Evolutionary conservation across 177 flowering plant genomes (phyloP).

Genomic region (Telopea speciosissima): DNA sequence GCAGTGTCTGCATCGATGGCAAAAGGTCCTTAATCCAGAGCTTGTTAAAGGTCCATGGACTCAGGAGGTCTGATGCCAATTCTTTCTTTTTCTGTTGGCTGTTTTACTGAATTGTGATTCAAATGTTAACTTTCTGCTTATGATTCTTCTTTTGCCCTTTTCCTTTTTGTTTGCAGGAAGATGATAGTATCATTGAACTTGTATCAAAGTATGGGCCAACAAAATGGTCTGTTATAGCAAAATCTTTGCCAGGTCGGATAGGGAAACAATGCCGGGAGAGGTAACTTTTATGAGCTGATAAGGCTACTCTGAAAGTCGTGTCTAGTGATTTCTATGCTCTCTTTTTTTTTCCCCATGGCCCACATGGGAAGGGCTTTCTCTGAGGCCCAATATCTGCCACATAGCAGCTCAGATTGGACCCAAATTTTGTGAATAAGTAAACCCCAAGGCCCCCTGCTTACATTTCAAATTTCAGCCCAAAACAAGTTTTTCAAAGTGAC

Average conservation of each 20-base stretch:
- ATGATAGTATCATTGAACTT: slow-evolving; percentile 68
- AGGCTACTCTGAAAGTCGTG: not conserved
- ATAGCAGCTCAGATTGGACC: no score
- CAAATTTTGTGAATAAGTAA: no score
- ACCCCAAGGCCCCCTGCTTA: no score
- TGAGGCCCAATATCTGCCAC: no score
- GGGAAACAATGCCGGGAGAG: slow-evolving; percentile 99
- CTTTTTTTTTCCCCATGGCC: not conserved
- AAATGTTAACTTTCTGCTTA: slow-evolving; percentile 2
- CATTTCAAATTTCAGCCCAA: no score
- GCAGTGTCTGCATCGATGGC: slow-evolving; percentile 99
- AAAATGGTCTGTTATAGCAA: slow-evolving; percentile 94
- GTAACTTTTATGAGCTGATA: slow-evolving; percentile 28
- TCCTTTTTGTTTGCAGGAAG: slow-evolving; percentile 56
- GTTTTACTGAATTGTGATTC: slow-evolving; percentile 3
- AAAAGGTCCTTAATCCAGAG: slow-evolving; percentile 96
- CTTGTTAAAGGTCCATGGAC: slow-evolving; percentile 99
- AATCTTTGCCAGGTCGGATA: slow-evolving; percentile 89
- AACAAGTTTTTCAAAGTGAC: no score
- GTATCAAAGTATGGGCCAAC: slow-evolving; percentile 80
- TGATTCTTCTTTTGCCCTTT: not conserved
- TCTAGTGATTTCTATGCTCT: not conserved
- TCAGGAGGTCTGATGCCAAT: slow-evolving; percentile 54
- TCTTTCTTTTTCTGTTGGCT: slow-evolving; percentile 1
- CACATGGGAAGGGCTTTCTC: no score